Conservation (phyloP, 805 yeast species). For the Metschnikowia sp. region DNA sequence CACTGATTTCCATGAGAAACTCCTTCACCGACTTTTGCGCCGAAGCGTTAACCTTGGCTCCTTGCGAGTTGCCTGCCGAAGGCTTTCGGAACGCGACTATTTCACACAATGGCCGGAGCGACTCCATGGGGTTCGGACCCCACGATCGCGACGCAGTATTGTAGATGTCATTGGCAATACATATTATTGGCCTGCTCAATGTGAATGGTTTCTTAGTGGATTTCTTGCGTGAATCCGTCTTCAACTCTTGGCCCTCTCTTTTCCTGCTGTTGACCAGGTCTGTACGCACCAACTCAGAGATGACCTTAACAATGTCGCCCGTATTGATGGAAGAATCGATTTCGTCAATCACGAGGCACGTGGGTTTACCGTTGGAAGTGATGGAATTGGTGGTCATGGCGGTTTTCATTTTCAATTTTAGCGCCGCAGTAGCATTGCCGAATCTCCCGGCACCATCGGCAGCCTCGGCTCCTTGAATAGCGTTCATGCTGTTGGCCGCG, state of each 20-base stretch:
- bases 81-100: constrained; percentile 65
- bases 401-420: constrained; percentile 41
- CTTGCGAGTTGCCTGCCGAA: constrained; percentile 28
- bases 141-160: constrained; percentile 21
- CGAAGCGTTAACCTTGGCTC: constrained; percentile 23
- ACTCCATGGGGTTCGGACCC: constrained; percentile 58
- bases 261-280: constrained; percentile 35
- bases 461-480: constrained; percentile 23
- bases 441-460: constrained; percentile 14
- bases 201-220: constrained; percentile 37
- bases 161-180: constrained; percentile 86
- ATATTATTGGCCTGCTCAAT: constrained; percentile 80
- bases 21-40: constrained; percentile 38
- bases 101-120: constrained; percentile 70
- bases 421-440: constrained; percentile 27
- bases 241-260: background rate
- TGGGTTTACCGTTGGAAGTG: constrained; percentile 68
- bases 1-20: constrained; percentile 46
- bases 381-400: constrained; percentile 58
- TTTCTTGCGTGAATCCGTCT: constrained; percentile 13
- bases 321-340: constrained; percentile 54
- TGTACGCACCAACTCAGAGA: constrained; percentile 58
- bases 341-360: constrained; percentile 84
- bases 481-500: constrained; percentile 53
- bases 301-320: constrained; percentile 35